Evolutionary conservation across 805 yeast genomes (phyloP).

Genomic region (Spathaspora hagerdaliae): DNA sequence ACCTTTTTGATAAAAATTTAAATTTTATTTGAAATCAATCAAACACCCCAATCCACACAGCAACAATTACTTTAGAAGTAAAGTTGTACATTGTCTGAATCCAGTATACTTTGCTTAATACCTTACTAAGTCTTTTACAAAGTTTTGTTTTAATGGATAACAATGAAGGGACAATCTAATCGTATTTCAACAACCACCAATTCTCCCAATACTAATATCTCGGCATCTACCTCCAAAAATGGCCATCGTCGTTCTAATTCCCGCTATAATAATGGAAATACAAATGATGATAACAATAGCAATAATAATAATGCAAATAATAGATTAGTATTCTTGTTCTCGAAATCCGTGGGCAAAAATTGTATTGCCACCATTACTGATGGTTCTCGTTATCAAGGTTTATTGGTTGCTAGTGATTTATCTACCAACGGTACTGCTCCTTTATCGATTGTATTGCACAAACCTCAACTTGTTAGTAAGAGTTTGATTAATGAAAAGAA

Average conservation of each 20-base stretch:
- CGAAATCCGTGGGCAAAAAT: slow-evolving; percentile 53
- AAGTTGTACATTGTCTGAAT: too few species aligned
- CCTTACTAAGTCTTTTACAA: too few species aligned
- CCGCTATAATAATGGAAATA: slow-evolving; percentile 8
- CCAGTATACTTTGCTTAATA: too few species aligned
- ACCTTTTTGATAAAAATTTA: too few species aligned
- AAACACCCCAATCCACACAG: too few species aligned
- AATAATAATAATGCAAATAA: slow-evolving; percentile 32
- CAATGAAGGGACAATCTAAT: slow-evolving; percentile 21
- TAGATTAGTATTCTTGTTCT: slow-evolving; percentile 50
- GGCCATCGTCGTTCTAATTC: slow-evolving; percentile 24
- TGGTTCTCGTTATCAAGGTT: slow-evolving; percentile 58
- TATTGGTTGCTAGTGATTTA: slow-evolving; percentile 47
- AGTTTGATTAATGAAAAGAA: slow-evolving; percentile 21
- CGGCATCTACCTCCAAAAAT: slow-evolving; percentile 8
- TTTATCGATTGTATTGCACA: slow-evolving; percentile 52
- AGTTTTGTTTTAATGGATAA: too few species aligned
- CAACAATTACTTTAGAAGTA: too few species aligned
- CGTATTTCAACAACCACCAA: too few species aligned
- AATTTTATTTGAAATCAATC: too few species aligned
- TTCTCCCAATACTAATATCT: neutral
- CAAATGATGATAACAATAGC: neutral
- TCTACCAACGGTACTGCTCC: slow-evolving; percentile 32
- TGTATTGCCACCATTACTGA: slow-evolving; percentile 58
- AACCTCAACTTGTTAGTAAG: slow-evolving; percentile 40